Evolutionary conservation across 2,329 filamentous ascomycete genomes (phyloP), one percentile per base, ranked within the genome.

Genomic region (Exutisphaerella laricina): DNA sequence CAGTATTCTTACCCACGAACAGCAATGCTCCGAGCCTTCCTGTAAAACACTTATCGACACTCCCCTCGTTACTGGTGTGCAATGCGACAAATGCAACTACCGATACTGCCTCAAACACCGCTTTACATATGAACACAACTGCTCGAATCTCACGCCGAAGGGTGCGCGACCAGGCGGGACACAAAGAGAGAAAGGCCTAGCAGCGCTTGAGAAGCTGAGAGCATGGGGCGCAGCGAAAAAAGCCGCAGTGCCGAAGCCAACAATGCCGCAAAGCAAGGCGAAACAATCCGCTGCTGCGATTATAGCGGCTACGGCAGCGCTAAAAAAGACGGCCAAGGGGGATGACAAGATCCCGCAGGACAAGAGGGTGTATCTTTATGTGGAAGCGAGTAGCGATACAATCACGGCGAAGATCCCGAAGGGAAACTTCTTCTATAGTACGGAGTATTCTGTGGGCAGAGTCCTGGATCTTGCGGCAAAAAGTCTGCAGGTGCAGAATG

Each of bases 271-370:
- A 1, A 81, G 82, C 54, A 58, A 61, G 26, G 50, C 61, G 1
- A 61, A 58, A 30, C 72, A 75, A 25, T 77, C 73, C 1, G 75
- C 82, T 0, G 77, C 84, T 0, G 78, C 81, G 36, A 76, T 82
- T 2, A 55, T 85, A 13, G 71, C 81, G 2, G 85, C 84, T 4
- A 72, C 90, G 5, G 88, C 88, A 50, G 79, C 77, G 7, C 71
- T 98, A 30, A 96, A 95, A 70, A 84, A 84, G 62, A 80, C 77
- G 1, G 90, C 92, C 2, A 96, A 95, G 68, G 94, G 94, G 1
- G 90, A 97, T 52, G 80, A 80, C 7, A 90, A 88, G 57, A 66
- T 96, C 0, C 73, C 88, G 0, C 65, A 72, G 0, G 88, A 95
- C 51, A 94, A 94, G 70, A 73, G 92, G n/a, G 69, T 98, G 1